Evolutionary conservation across 768 basidiomycete species (phyloP).

Genomic region (Cystoderma amianthinum): DNA sequence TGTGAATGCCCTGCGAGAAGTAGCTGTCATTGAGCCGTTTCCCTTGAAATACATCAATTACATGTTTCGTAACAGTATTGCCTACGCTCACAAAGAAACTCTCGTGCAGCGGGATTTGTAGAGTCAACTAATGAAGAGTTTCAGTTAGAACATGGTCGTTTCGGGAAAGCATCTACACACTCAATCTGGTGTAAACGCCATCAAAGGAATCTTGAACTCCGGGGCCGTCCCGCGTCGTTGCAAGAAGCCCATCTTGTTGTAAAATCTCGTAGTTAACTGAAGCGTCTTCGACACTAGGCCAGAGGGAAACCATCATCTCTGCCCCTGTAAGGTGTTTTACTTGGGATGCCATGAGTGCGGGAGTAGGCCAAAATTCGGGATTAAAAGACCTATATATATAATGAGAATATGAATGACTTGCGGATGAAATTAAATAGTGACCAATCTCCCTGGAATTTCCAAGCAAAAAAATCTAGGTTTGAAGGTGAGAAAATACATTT

Average conservation of each 20-base stretch:
- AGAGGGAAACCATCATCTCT: constrained; percentile 30
- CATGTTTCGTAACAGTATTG: no score
- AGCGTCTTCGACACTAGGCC: constrained; percentile 30
- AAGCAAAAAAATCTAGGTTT: constrained; percentile 24
- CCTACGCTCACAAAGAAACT: constrained; percentile 25
- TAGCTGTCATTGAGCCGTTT: constrained; percentile 26
- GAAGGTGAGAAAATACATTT: not conserved
- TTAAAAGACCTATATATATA: constrained; percentile 23
- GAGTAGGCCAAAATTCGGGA: constrained; percentile 25
- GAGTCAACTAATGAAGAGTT: constrained; percentile 18
- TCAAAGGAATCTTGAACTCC: constrained; percentile 26
- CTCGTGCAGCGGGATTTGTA: constrained; percentile 26
- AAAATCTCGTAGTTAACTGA: constrained; percentile 24
- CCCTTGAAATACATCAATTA: no score
- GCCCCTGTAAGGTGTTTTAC: constrained; percentile 27
- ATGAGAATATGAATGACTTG: not conserved
- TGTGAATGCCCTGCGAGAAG: constrained; percentile 27
- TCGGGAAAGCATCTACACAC: constrained; percentile 6
- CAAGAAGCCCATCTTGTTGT: constrained; percentile 22
- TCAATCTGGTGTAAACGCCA: constrained; percentile 25
- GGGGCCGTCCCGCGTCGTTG: constrained; percentile 25
- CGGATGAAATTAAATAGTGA: constrained; percentile 1
- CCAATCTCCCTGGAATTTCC: constrained; percentile 32
- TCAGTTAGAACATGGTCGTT: not conserved
- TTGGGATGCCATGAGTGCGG: constrained; percentile 21